Evolutionary conservation across 495 filamentous ascomycete genomes (phyloP).

Genomic region (Penicillium herquei): DNA sequence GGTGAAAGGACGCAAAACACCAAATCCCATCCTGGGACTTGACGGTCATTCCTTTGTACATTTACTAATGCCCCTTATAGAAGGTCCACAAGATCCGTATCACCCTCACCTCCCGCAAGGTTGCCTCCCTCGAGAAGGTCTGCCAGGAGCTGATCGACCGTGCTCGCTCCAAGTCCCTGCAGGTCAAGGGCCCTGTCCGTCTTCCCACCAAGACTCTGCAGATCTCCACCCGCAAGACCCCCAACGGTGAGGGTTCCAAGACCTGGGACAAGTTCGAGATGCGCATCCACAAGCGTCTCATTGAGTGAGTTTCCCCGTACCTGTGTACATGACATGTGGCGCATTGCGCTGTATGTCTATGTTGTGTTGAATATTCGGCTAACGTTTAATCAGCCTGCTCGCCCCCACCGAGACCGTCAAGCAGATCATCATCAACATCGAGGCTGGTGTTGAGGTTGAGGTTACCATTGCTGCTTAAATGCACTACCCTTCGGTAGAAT

Average conservation of each 20-base stretch:
- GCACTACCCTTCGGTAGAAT: constrained; percentile 13
- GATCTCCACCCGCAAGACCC: constrained; percentile 94
- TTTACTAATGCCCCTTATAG: constrained; percentile 38
- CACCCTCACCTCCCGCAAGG: constrained; percentile 92
- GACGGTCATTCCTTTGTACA: background rate
- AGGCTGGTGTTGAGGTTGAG: constrained; percentile 99
- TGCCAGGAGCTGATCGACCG: constrained; percentile 97
- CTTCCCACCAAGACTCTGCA: constrained; percentile 96
- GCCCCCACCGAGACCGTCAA: constrained; percentile 99
- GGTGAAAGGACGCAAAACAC: background rate
- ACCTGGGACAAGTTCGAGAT: constrained; percentile 99
- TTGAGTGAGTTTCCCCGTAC: constrained; percentile 62
- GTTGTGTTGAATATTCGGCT: background rate
- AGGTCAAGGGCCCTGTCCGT: constrained; percentile 98
- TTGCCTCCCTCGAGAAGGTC: constrained; percentile 94
- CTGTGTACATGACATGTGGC: background rate
- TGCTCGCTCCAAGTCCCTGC: constrained; percentile 96
- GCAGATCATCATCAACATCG: constrained; percentile 99
- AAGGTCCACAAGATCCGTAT: constrained; percentile 99
- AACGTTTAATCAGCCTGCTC: constrained; percentile 63
- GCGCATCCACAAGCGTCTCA: constrained; percentile 98
- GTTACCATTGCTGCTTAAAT: constrained; percentile 97
- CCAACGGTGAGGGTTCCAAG: constrained; percentile 99
- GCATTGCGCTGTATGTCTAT: background rate
- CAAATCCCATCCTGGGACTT: background rate